These are phyloP conservation scores for Fusarium mangiferae DNA, from an alignment of 2,329 filamentous ascomycete genomes.

Conservation along the genomic window DNA sequence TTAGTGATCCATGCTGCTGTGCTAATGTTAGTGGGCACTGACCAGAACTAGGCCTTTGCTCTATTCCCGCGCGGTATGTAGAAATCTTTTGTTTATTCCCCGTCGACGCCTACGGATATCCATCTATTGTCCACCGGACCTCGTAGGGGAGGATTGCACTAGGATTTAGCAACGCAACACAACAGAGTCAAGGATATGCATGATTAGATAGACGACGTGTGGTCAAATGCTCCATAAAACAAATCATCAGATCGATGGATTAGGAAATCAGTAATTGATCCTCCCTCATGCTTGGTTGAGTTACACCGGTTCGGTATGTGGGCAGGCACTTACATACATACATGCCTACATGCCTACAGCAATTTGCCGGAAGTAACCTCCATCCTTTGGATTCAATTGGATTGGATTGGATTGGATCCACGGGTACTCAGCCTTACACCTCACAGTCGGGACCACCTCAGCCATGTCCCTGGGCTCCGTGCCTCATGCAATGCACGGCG, in stretches of 20 bases:
- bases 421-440: constrained; percentile 36
- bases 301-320: neutral
- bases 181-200: neutral
- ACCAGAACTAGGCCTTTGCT: neutral
- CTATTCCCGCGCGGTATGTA: neutral
- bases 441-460: constrained; percentile 31
- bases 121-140: neutral
- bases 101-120: neutral
- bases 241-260: neutral
- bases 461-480: constrained; percentile 13
- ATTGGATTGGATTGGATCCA: neutral
- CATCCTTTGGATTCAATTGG: neutral
- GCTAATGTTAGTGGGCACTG: neutral
- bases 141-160: neutral
- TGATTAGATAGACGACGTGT: neutral
- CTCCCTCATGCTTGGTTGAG: neutral
- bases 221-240: neutral
- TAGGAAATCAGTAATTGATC: constrained; percentile 19
- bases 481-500: constrained; percentile 11
- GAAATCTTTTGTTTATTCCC: neutral
- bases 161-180: neutral
- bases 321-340: neutral
- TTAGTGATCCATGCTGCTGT: constrained; percentile 4
- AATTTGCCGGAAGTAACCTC: constrained; percentile 12
- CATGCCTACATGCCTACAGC: neutral